Percentiles rank a stretch among this genome's conserved stretches.
phyloP scores from a whole-genome alignment of 768 basidiomycete species.

The Mycena rebaudengoi region DNA sequence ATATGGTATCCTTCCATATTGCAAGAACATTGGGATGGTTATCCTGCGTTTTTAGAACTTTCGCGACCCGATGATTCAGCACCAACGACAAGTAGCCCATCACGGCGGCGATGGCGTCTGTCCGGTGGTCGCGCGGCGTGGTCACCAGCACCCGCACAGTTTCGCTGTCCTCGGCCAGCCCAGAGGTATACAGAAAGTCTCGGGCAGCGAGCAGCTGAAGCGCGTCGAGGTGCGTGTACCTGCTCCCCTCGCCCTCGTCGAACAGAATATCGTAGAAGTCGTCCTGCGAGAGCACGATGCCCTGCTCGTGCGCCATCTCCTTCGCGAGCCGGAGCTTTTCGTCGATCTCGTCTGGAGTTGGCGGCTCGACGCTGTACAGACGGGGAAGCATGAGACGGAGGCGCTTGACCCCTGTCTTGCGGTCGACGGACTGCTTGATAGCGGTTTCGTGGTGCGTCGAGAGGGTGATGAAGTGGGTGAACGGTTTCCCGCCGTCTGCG shows the following conservation, averaged over 20 bases:
- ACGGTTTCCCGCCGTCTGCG: constrained; percentile 21
- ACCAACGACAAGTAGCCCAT: constrained; percentile 23
- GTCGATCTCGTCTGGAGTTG: constrained; percentile 12
- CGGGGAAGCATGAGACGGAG: constrained; percentile 15
- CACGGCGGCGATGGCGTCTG: constrained; percentile 28
- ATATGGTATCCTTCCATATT: constrained; percentile 28
- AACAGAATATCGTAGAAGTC: constrained; percentile 24
- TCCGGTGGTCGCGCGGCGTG: constrained; percentile 32
- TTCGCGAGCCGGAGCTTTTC: constrained; percentile 8
- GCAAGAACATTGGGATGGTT: constrained; percentile 13
- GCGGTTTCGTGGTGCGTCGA: constrained; percentile 10
- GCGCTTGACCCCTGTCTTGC: not conserved
- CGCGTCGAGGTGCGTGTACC: constrained; percentile 24
- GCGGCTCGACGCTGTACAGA: constrained; percentile 11
- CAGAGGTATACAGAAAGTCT: constrained; percentile 21
- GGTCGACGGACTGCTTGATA: constrained; percentile 5
- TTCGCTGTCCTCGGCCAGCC: not conserved
- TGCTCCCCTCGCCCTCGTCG: constrained; percentile 19
- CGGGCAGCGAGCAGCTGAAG: constrained; percentile 29
- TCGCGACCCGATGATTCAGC: constrained; percentile 5
- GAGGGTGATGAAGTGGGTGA: constrained; percentile 29
- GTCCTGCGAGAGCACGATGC: constrained; percentile 2
- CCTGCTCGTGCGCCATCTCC: not conserved
- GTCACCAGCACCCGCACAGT: constrained; percentile 26
- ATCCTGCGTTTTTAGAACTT: constrained; percentile 18